phyloP scores from a whole-genome alignment of 768 basidiomycete genomes.

The Leccinum subtestaceum region DNA sequence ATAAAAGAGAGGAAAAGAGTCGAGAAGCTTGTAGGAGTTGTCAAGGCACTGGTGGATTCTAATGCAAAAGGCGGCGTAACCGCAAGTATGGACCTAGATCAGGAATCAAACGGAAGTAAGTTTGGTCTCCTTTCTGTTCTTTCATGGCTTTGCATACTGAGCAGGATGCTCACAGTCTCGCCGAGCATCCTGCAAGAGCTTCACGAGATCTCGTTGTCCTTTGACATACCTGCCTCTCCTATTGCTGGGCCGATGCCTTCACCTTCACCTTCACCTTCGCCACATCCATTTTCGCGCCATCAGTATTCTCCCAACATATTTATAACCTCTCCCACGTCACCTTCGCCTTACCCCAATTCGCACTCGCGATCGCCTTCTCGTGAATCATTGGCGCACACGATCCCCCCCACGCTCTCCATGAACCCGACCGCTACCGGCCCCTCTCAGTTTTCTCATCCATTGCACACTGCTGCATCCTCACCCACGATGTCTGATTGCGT shows the following conservation, averaged over 20 bases:
- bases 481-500: conserved; percentile 26
- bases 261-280: conserved; percentile 30
- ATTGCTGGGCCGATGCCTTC: conserved; percentile 17
- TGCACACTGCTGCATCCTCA: conserved; percentile 30
- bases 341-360: conserved; percentile 28
- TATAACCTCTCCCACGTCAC: conserved; percentile 60
- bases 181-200: conserved; percentile 25
- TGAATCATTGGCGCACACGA: conserved; percentile 14
- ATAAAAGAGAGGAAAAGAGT: conserved; percentile 59
- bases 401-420: conserved; percentile 14
- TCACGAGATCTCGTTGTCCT: conserved; percentile 27
- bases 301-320: conserved; percentile 62
- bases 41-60: conserved; percentile 62
- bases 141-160: conserved; percentile 3
- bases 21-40: conserved; percentile 56
- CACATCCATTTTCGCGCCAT: conserved; percentile 12
- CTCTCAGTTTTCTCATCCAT: conserved; percentile 11
- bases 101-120: conserved; percentile 17
- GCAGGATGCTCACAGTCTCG: conserved; percentile 13
- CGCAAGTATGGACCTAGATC: conserved; percentile 2
- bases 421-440: not conserved
- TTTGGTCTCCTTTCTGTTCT: not conserved
- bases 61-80: conserved; percentile 40
- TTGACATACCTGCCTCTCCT: conserved; percentile 20
- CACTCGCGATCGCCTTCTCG: conserved; percentile 23